Percentiles rank a stretch among this genome's conserved stretches.
phyloP scores from a whole-genome alignment of 495 filamentous ascomycete genomes.

The Penicillium cosmopolitanum region DNA sequence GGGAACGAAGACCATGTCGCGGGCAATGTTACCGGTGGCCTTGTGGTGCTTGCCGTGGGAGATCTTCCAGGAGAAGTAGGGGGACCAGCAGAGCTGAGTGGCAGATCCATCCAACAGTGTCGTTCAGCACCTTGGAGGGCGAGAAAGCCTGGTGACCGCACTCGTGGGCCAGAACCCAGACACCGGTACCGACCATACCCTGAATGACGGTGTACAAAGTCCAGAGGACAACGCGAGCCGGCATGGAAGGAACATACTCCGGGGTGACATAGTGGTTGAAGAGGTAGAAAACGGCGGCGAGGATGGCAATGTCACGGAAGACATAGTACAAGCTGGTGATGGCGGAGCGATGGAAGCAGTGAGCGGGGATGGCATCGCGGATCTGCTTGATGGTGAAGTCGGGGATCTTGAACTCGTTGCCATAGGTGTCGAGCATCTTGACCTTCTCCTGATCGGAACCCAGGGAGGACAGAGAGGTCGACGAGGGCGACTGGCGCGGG shows the following conservation, averaged over 20 bases:
- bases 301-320: conserved; percentile 58
- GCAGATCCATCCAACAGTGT: conserved; percentile 82
- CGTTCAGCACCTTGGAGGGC: conserved; percentile 76
- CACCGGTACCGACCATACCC: conserved; percentile 66
- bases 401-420: conserved; percentile 71
- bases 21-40: conserved; percentile 91
- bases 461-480: conserved; percentile 89
- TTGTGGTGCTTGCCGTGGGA: conserved; percentile 95
- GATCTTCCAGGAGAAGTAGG: conserved; percentile 93
- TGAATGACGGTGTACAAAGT: conserved; percentile 66
- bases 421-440: conserved; percentile 69
- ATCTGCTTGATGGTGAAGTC: conserved; percentile 75
- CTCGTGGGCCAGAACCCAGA: conserved; percentile 76
- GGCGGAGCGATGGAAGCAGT: conserved; percentile 72
- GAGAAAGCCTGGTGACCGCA: conserved; percentile 84
- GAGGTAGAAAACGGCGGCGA: conserved; percentile 62
- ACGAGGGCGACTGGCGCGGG: conserved; percentile 77
- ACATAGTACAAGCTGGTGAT: conserved; percentile 63
- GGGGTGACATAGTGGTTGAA: conserved; percentile 70
- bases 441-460: conserved; percentile 57
- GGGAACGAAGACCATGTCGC: conserved; percentile 97
- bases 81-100: conserved; percentile 83
- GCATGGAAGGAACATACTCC: conserved; percentile 58
- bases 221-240: conserved; percentile 56
- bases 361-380: conserved; percentile 60